Base-by-base conservation (phyloP, 129 eudicot species). In the Erigeron canadensis region DNA sequence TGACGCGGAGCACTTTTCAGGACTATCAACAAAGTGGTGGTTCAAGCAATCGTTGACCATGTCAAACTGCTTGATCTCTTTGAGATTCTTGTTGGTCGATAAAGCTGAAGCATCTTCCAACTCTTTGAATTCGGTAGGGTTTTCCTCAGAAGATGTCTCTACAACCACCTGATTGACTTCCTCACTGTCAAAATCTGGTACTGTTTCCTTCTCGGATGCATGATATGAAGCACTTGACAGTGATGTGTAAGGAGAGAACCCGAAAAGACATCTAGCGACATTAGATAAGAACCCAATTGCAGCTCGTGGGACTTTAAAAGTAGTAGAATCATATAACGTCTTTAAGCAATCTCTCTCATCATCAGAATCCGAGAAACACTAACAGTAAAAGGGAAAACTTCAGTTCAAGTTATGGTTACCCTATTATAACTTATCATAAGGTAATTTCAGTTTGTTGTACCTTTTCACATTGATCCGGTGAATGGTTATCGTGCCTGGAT, bases 11-110 rank as follows among this genome's bases (percentile, higher is more conserved):
- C 67, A 76, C 75, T 85, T 83, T 12, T 84, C 86, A 18, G 83
- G 77, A 53, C 82, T 84, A 57, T 81, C 83, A 59, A 80, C 80
- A 23, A 90, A 95, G 80, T 95, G 97, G 80, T 95, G 97, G 71
- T 87, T 86, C 9, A 81, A 84, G 80, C 87, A 86, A 79, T 79
- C 89, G 66, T 47, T 80, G 64, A 95, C 88, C 84, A 90, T 73
- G 80, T 90, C 99, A 64, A 95, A 95, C 69, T 75, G 90, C 69
- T 22, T 80, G 70, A 90, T 72, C 18, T 43, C 51, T 45, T 81
- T 79, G 7, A 50, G 19, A 44, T 39, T 45, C 70, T 76, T 37
- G 75, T 65, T 83, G 42, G 28, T 37, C 11, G 80, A 75, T 72
- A 75, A 56, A 40, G 43, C 37, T n/a, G 5, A 50, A 61, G 44